Conservation (phyloP, 495 filamentous ascomycete genomes). For the Xylaria cubensis region DNA sequence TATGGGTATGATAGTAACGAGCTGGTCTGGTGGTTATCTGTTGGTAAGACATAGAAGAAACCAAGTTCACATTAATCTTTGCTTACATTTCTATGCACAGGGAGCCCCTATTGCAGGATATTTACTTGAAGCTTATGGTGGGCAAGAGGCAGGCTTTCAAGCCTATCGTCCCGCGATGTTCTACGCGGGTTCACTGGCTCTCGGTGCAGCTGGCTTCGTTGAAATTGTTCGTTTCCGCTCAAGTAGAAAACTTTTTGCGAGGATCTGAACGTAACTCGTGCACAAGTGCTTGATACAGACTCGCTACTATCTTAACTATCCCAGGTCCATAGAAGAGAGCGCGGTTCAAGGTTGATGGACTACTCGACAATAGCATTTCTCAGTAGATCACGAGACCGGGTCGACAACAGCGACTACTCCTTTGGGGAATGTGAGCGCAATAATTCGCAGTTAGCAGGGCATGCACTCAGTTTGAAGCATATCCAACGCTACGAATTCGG, state of each 20-base stretch:
- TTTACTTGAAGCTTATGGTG: conserved; percentile 57
- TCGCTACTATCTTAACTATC: not conserved
- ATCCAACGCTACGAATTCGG: not conserved
- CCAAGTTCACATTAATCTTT: conserved; percentile 1
- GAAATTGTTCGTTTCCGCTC: conserved; percentile 37
- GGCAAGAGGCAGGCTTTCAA: conserved; percentile 38
- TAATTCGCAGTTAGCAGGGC: not conserved
- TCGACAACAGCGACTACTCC: not conserved
- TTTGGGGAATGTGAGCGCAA: not conserved
- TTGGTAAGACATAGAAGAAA: conserved; percentile 46
- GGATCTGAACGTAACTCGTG: conserved; percentile 29
- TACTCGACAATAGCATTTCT: not conserved
- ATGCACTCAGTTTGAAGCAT: not conserved
- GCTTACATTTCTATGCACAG: conserved; percentile 35
- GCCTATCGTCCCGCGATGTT: conserved; percentile 66
- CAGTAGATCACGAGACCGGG: not conserved
- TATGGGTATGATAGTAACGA: conserved; percentile 67
- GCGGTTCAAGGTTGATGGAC: not conserved
- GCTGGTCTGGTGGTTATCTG: conserved; percentile 66
- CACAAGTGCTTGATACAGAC: not conserved
- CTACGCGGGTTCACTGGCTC: conserved; percentile 56
- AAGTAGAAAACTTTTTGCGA: conserved; percentile 38
- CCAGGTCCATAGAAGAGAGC: not conserved
- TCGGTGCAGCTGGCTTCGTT: conserved; percentile 42
- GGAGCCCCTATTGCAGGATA: conserved; percentile 64